Evolutionary conservation across 2,329 filamentous ascomycete genomes (phyloP), one percentile per base, ranked within the genome.

Genomic region (Leptographium galeiforme): DNA sequence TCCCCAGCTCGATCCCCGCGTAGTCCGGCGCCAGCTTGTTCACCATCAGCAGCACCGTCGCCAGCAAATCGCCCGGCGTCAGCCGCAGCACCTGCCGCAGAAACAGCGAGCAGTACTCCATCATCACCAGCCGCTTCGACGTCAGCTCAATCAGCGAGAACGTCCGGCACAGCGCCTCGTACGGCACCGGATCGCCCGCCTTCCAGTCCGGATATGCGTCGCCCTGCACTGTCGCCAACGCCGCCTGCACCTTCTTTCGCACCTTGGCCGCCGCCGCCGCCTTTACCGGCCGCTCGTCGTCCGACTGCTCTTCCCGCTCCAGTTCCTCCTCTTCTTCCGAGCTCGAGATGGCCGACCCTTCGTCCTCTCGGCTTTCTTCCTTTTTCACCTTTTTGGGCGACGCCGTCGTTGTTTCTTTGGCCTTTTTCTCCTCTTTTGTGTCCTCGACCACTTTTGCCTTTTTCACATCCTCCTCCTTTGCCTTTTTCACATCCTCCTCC

Each of bases 11-110:
- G 57, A 98, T 90, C 19, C 93, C 93, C 45, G 90, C 85, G 66
- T 96, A 98, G 64, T 98, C 93, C 4, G 93, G 91, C 2, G 93
- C 93, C 32, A 98, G 80, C 67, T 97, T 97, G 70, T 96, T 96
- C 67, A 95, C 87, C 93, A 98, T 97, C 34, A 98, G 79, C 57
- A 95, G 76, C 30, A 97, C 84, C 0, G 89, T 95, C 0, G 90
- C 83, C 2, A 96, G 76, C 19, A 98, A 76, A 64, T 98, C 93
- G 16, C 83, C 76, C 0, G 93, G 93, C 0, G 89, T 96, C 39
- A 98, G 74, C 18, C 91, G 81, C 60, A 97, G 76, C n/a, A 98
- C 91, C 69, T 98, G 93, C 38, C 88, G 85, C 50, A 98, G 76
- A 65, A 98, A 97, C 2, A 89, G 75, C 1, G 90, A 86, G 68